Percentiles rank a stretch among this genome's conserved stretches.
Evolutionary conservation across 1,139 yeast genomes (phyloP).

Genomic region (Debaryomyces nepalensis): DNA sequence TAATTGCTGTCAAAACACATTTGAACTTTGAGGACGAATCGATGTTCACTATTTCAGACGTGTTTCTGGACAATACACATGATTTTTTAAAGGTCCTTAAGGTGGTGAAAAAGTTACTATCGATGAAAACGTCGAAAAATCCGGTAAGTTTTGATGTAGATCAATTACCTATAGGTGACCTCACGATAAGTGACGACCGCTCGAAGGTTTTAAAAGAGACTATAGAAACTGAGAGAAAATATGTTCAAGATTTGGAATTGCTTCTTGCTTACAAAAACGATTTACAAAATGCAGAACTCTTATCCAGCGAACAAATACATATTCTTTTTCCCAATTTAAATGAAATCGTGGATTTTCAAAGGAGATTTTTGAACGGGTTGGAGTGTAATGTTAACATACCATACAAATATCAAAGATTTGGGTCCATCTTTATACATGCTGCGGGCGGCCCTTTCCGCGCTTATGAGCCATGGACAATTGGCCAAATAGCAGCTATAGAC

Average conservation of each 20-base stretch:
- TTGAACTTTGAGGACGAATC: constrained; percentile 73
- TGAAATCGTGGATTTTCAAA: constrained; percentile 88
- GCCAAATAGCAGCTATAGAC: constrained; percentile 85
- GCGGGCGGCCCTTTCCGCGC: constrained; percentile 79
- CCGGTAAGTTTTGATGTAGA: constrained; percentile 14
- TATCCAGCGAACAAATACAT: constrained; percentile 81
- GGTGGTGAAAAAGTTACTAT: constrained; percentile 64
- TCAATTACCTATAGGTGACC: constrained; percentile 27
- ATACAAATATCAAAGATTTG: constrained; percentile 78
- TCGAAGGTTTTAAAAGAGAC: constrained; percentile 85
- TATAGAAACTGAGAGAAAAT: constrained; percentile 87
- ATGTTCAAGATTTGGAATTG: constrained; percentile 85
- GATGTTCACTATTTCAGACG: constrained; percentile 87
- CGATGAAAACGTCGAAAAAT: constrained; percentile 17
- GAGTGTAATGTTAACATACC: constrained; percentile 87
- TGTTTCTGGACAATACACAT: constrained; percentile 80
- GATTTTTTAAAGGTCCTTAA: constrained; percentile 74
- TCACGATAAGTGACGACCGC: constrained; percentile 54
- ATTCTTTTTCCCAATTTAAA: constrained; percentile 84
- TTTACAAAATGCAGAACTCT: constrained; percentile 63
- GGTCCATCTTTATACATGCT: constrained; percentile 83
- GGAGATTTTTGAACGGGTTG: constrained; percentile 83
- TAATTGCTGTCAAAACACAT: constrained; percentile 82
- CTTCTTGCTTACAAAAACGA: constrained; percentile 71
- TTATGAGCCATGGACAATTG: constrained; percentile 89